Evolutionary conservation across 1,284 basidiomycete species (phyloP), one percentile per base, ranked within the genome.

Genomic region (Ceratobasidium sp.): DNA sequence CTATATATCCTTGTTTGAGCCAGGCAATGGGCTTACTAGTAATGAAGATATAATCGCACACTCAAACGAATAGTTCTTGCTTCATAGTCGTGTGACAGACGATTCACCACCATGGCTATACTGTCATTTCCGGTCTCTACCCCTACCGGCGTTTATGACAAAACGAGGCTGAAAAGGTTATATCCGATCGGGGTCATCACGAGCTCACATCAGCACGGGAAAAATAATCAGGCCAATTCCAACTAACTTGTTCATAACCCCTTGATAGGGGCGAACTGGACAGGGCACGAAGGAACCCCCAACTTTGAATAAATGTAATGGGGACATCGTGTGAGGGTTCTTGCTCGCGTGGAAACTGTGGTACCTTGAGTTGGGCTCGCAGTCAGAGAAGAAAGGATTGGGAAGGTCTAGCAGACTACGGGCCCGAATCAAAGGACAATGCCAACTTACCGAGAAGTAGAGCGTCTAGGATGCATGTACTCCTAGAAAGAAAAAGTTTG

Each of bases 141-240:
- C 52, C 52, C 9, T n/a, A 10, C 52, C 52, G 52, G 52, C 52
- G 52, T 54, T 54, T 54, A 54, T 54, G 23, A n/a, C n/a, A 54
- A 54, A 54, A 54, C 5, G 52, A 23, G 52, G 52, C 17, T 54
- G 52, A 54, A 54, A 54, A n/a, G 5, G 52, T 23, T 54, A 54
- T 23, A n/a, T 23, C 20, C n/a, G 52, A 54, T 54, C 52, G 9
- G 52, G 52, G 52, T 54, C 52, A 54, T 54, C 52, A 54, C 52
- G n/a, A 5, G 52, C 52, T 7, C n/a, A 6, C 52, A 54, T 54
- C 52, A 54, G 20, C 20, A n/a, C 15, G 52, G 52, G 52, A 54
- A 54, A 54, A 54, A n/a, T n/a, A 54, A 54, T 54, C 4, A 54
- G 23, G 52, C 52, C 52, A 54, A 54, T 54, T 54, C 20, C 52